Evolutionary conservation across 2,329 filamentous ascomycete species (phyloP), one percentile per base, ranked within the genome.

Genomic region (Hypoxylon sp.): DNA sequence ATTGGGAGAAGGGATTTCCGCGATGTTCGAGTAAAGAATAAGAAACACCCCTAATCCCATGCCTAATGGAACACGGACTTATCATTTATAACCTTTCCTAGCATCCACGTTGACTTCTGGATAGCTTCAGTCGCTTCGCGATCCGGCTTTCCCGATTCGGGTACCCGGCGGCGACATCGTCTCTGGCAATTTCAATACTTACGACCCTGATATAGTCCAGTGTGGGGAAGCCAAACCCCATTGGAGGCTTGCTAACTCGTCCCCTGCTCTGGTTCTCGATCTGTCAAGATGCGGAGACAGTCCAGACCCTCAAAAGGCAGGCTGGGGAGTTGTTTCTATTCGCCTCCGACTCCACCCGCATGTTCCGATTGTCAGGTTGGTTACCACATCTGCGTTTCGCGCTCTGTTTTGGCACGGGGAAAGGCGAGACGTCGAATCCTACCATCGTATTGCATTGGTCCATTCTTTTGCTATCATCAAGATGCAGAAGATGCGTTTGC

Each of bases 131-230:
- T 58, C 7, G 26, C 3, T 37, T 41, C n/a, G 48, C 24, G 17
- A 15, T 6, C 20, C 65, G 65, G 65, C 22, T 59, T 65, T 11
- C 65, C 65, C 32, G 53, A 59, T 68, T 55, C 20, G 56, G 65
- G 37, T 50, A 60, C 59, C 65, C 65, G 65, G 59, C 62, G 65
- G 59, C 58, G 59, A 65, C 59, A 64, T 57, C 52, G 48, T 54
- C 56, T 44, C 59, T 44, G 32, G 24, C 46, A 44, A 30, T 48
- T n/a, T 48, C 6, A 46, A 52, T 44, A n/a, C 41, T 37, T 46
- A 58, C 59, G 51, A 53, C 52, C 53, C 49, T 58, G 58, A 65
- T 57, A 57, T 50, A 62, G 28, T 24, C 41, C 47, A 65, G 47
- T 65, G 65, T 65, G 65, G 65, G 59, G 65, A 62, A 67, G 13